Conservation (phyloP, 75 land plant genomes). For the Cryptomeria japonica region DNA sequence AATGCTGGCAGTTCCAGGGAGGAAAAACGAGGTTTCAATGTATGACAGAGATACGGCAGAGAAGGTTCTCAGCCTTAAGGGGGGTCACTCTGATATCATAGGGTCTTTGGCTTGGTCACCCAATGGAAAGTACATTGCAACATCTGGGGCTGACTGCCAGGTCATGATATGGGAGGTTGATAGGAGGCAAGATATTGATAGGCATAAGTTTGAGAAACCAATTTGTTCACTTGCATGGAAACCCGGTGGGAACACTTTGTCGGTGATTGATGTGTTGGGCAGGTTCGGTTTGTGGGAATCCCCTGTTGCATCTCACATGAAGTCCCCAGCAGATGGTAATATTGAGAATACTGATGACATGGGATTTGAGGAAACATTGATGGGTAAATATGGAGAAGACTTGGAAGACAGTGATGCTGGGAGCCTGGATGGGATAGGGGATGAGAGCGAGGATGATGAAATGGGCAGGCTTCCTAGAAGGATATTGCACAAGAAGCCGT, state of each 20-base stretch:
- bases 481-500: slow-evolving; percentile 28
- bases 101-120: slow-evolving; percentile 84
- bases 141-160: slow-evolving; percentile 68
- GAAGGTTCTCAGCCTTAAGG: slow-evolving; percentile 69
- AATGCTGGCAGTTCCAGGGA: slow-evolving; percentile 75
- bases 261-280: slow-evolving; percentile 77
- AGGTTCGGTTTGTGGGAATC: slow-evolving; percentile 87
- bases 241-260: slow-evolving; percentile 76
- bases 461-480: slow-evolving; percentile 28
- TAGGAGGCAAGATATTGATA: slow-evolving; percentile 71
- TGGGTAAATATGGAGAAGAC: slow-evolving; percentile 46
- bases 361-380: slow-evolving; percentile 38
- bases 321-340: slow-evolving; percentile 62
- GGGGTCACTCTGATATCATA: slow-evolving; percentile 61
- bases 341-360: slow-evolving; percentile 20
- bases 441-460: slow-evolving; percentile 36
- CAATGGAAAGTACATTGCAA: slow-evolving; percentile 93
- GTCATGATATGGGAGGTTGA: slow-evolving; percentile 86
- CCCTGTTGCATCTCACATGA: slow-evolving; percentile 73
- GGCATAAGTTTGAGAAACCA: slow-evolving; percentile 69
- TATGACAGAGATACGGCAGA: slow-evolving; percentile 93
- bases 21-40: slow-evolving; percentile 76
- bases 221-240: slow-evolving; percentile 81
- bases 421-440: slow-evolving; percentile 50
- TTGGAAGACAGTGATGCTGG: slow-evolving; percentile 33